Evolutionary conservation across 768 basidiomycete genomes (phyloP), one percentile per base, ranked within the genome.

Genomic region (Trametes meyenii): DNA sequence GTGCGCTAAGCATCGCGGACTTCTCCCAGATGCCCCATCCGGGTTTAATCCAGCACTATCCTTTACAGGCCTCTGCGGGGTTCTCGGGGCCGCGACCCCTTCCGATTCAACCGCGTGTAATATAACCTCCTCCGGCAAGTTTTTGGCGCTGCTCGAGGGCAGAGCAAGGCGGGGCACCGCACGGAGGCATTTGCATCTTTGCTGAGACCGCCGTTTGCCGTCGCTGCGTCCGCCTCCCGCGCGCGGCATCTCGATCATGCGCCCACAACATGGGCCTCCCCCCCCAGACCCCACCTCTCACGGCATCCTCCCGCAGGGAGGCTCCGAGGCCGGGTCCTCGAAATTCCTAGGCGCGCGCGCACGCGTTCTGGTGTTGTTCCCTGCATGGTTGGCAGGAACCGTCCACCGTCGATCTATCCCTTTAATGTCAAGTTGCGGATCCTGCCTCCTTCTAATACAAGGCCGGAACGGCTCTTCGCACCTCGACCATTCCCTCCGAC

Each of bases 381-480:
- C 57, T 58, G 57, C 57, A 58, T 50, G 57, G 57, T 51, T 58
- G 57, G 57, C 57, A 58, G 57, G 57, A 58, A 58, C 57, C 57
- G 57, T 58, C 57, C 49, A 43, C 39, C n/a, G 38, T 35, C 19
- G 50, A 49, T 11, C 57, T 58, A 58, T 58, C 10, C 57, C 57
- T 51, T 58, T 50, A 43, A 33, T 50, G 57, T 58, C 57, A 40
- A 35, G 11, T 58, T 58, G 57, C 57, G 57, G 57, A 36, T 58
- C 46, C 19, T 48, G 49, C 46, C n/a, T 51, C 40, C 57, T 58
- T 58, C 57, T 58, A 58, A 58, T 58, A 58, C 49, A 24, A 50
- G 42, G 48, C 57, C 49, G 17, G 29, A 10, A 19, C 44, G 40
- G 19, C 50, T 44, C 49, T 19, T 48, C 39, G 56, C 56, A 50